These are phyloP conservation scores for Aspergillus nomiae DNA, from an alignment of 2,329 filamentous ascomycete genomes.

Conservation along the genomic window DNA sequence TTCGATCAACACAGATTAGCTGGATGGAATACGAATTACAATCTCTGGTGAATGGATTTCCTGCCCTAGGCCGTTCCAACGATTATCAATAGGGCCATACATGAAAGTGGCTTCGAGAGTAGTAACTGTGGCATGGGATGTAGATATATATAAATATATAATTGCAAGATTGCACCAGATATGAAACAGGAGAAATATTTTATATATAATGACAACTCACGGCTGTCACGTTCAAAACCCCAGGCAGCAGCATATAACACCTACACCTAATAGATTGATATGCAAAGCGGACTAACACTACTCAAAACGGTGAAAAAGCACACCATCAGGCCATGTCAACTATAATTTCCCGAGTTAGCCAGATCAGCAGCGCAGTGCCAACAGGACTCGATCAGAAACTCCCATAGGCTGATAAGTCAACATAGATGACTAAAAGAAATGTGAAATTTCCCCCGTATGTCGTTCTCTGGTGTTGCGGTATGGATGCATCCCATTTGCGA, in stretches of 20 bases:
- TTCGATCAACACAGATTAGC: background rate
- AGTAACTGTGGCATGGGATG: background rate
- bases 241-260: background rate
- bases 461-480: background rate
- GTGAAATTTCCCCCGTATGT: background rate
- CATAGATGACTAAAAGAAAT: background rate
- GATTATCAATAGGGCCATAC: background rate
- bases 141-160: background rate
- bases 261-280: background rate
- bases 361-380: background rate
- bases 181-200: background rate
- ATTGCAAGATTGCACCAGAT: too few species aligned
- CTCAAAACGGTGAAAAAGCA: background rate
- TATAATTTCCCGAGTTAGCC: background rate
- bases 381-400: background rate
- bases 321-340: background rate
- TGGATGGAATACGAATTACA: background rate
- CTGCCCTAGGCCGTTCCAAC: background rate
- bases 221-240: background rate
- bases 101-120: background rate
- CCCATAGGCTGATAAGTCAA: background rate
- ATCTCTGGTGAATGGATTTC: background rate
- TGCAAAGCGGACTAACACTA: background rate
- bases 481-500: background rate
- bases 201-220: background rate